Evolutionary conservation across 2,329 filamentous ascomycete species (phyloP), one percentile per base, ranked within the genome.

Genomic region (Cytospora piceae): DNA sequence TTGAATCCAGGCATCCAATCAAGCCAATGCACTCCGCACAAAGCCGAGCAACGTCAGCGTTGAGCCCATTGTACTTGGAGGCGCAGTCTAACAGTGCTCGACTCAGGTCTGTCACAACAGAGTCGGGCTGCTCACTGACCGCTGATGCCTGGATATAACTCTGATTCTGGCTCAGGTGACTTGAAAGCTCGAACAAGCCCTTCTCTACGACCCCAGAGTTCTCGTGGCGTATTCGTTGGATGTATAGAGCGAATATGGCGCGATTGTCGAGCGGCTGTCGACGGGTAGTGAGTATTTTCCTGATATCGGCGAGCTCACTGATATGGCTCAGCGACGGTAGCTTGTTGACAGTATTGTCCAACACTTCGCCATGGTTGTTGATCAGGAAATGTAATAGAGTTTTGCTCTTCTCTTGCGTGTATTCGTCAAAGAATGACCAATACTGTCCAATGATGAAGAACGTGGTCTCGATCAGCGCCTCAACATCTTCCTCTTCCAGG

Each of bases 1-100:
- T 97, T 1, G 94, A 90, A 75, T 99, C 96, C 27, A 99, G 80
- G 70, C 94, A 97, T 8, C 96, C 95, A 61, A 99, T 88, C 24
- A 96, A 83, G 0, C 96, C 96, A 49, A 99, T 83, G 69, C 92
- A 95, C 72, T 91, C 87, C 17, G 93, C 90, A 68, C 92, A 93
- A 3, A 96, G 81, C 22, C 86, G 82, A 59, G 89, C 84, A 63
- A 98, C 91, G 15, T 87, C 86, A 9, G 82, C 76, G 52, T 91
- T 85, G 15, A 84, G 82, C 59, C 87, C 85, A 69, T 89, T 91
- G 76, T 95, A 95, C 69, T 90, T 93, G 63, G 93, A 87, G 58
- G 90, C 90, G 60, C 92, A 94, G 77, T 98, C 94, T 12, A 99
- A 84, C 14, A 99, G 81, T 15, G 91, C 88, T 60, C 94, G 87